These are phyloP conservation scores for Pelargonium citronellum DNA, from an alignment of 441 rosid species.

Conservation along the genomic window DNA sequence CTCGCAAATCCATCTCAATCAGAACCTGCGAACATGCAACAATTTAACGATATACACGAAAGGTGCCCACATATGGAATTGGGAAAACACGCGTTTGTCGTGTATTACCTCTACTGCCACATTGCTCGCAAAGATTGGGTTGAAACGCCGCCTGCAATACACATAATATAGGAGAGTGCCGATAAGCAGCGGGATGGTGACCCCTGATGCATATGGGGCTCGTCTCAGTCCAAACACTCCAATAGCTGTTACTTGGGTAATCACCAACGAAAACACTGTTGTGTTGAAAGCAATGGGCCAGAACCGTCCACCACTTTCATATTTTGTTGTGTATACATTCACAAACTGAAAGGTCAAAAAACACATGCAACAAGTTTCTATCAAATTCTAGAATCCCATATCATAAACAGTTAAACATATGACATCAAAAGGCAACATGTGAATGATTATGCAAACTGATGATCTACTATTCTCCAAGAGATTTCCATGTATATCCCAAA, in stretches of 20 bases:
- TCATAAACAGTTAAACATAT: not conserved
- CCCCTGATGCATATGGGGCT: slow-evolving; percentile 67
- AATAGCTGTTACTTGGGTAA: slow-evolving; percentile 76
- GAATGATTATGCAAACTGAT: too few relatives aligned
- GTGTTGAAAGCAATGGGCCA: slow-evolving; percentile 90
- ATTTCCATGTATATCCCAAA: too few relatives aligned
- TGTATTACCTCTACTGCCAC: slow-evolving; percentile 51
- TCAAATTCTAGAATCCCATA: not conserved
- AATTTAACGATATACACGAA: slow-evolving; percentile 10
- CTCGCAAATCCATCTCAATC: slow-evolving; percentile 71
- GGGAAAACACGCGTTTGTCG: not conserved
- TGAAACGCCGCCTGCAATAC: slow-evolving; percentile 76
- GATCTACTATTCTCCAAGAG: too few relatives aligned
- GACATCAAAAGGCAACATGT: too few relatives aligned
- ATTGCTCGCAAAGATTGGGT: slow-evolving; percentile 52
- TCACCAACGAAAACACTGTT: slow-evolving; percentile 70
- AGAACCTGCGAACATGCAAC: slow-evolving; percentile 44
- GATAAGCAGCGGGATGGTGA: slow-evolving; percentile 67
- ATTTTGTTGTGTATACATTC: slow-evolving; percentile 63
- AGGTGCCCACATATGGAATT: slow-evolving; percentile 4
- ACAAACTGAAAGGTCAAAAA: slow-evolving; percentile 42
- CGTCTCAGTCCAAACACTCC: slow-evolving; percentile 75
- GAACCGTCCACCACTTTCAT: slow-evolving; percentile 75
- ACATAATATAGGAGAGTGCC: slow-evolving; percentile 68
- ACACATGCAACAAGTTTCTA: not conserved